phyloP scores from a whole-genome alignment of 805 yeast species.

The Cephaloascus albidus region DNA sequence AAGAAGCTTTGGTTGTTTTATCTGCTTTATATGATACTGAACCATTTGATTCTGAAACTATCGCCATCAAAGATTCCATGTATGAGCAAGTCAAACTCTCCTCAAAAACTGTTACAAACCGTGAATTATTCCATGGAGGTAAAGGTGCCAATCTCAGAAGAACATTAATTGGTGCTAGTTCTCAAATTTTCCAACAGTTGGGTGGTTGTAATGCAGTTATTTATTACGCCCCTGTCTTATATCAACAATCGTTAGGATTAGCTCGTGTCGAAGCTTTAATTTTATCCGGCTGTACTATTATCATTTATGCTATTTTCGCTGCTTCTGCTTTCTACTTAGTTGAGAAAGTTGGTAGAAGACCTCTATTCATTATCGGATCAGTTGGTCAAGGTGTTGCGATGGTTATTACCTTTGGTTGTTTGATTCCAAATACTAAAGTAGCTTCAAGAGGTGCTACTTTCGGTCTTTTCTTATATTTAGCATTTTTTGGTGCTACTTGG shows the following conservation, averaged over 20 bases:
- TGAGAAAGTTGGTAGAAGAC: slow-evolving; percentile 61
- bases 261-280: slow-evolving; percentile 44
- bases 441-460: slow-evolving; percentile 26
- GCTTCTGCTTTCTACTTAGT: slow-evolving; percentile 31
- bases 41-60: background rate
- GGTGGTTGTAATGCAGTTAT: slow-evolving; percentile 67
- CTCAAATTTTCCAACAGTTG: slow-evolving; percentile 64
- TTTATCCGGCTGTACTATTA: slow-evolving; percentile 58
- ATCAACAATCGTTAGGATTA: slow-evolving; percentile 40
- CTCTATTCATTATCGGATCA: slow-evolving; percentile 29
- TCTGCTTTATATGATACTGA: slow-evolving; percentile 26
- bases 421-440: slow-evolving; percentile 9
- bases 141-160: slow-evolving; percentile 54
- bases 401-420: slow-evolving; percentile 20
- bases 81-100: background rate
- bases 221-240: slow-evolving; percentile 52
- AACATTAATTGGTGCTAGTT: slow-evolving; percentile 52
- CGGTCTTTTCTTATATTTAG: slow-evolving; percentile 21
- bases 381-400: slow-evolving; percentile 22
- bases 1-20: slow-evolving; percentile 40
- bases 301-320: slow-evolving; percentile 48
- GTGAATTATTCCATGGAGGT: slow-evolving; percentile 30
- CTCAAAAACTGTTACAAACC: slow-evolving; percentile 22
- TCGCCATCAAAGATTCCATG: background rate
- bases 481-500: slow-evolving; percentile 23